phyloP scores from a whole-genome alignment of 192 early-diverging fungal species.

The Coemansia sp. region DNA sequence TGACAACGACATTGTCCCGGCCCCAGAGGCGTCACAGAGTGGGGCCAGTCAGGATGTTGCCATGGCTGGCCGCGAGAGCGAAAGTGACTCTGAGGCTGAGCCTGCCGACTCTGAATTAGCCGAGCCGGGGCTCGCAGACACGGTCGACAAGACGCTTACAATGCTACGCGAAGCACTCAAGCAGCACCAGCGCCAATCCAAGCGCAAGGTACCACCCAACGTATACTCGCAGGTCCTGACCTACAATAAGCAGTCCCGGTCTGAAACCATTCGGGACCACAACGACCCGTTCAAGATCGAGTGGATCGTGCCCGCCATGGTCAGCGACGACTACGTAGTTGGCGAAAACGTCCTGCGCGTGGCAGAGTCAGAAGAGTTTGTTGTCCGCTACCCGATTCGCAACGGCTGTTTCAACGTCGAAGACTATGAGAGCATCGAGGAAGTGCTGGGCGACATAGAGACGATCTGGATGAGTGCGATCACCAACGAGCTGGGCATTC shows the following conservation, averaged over 20 bases:
- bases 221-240: constrained; percentile 69
- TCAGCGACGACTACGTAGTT: constrained; percentile 51
- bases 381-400: constrained; percentile 73
- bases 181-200: constrained; percentile 76
- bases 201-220: constrained; percentile 75
- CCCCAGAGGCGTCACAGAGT: background rate
- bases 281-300: constrained; percentile 92
- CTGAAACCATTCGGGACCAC: constrained; percentile 78
- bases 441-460: constrained; percentile 73
- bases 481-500: constrained; percentile 67
- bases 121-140: constrained; percentile 9
- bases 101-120: background rate
- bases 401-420: constrained; percentile 74
- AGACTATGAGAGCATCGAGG: constrained; percentile 69
- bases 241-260: constrained; percentile 66
- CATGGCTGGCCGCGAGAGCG: background rate
- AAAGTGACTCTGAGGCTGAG: background rate
- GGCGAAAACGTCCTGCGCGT: constrained; percentile 41
- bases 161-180: constrained; percentile 72
- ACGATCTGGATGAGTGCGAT: constrained; percentile 78
- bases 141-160: constrained; percentile 30
- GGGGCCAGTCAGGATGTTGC: constrained; percentile 14
- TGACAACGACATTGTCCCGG: background rate
- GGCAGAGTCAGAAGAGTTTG: constrained; percentile 33
- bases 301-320: constrained; percentile 63